Evolutionary conservation across 441 rosid species (phyloP).

Genomic region (Populus hybrid): DNA sequence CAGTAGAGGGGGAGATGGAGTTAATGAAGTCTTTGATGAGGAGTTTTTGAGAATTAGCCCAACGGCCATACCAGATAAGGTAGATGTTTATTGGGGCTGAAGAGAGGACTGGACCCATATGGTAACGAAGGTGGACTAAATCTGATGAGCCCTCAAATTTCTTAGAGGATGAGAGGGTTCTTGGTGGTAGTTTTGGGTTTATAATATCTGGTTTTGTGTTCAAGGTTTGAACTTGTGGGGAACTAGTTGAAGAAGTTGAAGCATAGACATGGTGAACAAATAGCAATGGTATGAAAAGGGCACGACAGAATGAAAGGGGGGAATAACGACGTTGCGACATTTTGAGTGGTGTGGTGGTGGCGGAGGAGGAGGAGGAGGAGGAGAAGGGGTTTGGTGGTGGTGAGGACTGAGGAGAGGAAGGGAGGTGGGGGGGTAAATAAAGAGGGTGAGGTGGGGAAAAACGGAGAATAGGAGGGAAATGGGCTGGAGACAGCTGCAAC

Average conservation of each 20-base stretch:
- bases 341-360: constrained; percentile 1
- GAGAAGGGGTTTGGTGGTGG: no score
- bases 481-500: constrained; percentile 88
- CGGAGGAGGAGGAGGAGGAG: no score
- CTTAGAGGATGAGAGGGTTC: constrained; percentile 39
- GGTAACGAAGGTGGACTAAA: constrained; percentile 71
- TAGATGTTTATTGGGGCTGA: constrained; percentile 66
- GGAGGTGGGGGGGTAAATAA: constrained; percentile 21
- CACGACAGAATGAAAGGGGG: not conserved
- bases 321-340: constrained; percentile 31
- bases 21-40: constrained; percentile 68
- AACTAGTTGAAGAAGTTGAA: not conserved
- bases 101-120: constrained; percentile 92
- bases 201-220: constrained; percentile 33
- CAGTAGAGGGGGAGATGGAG: constrained; percentile 55
- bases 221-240: constrained; percentile 25
- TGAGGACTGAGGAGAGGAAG: not conserved
- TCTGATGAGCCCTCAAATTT: constrained; percentile 68
- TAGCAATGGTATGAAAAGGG: constrained; percentile 8
- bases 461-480: constrained; percentile 35
- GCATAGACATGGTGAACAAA: not conserved
- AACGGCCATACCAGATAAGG: constrained; percentile 83
- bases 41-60: constrained; percentile 53
- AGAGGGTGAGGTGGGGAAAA: not conserved
- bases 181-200: constrained; percentile 61